Evolutionary conservation across 1,139 yeast genomes (phyloP).

Genomic region (Hyphopichia pseudoburtonii): DNA sequence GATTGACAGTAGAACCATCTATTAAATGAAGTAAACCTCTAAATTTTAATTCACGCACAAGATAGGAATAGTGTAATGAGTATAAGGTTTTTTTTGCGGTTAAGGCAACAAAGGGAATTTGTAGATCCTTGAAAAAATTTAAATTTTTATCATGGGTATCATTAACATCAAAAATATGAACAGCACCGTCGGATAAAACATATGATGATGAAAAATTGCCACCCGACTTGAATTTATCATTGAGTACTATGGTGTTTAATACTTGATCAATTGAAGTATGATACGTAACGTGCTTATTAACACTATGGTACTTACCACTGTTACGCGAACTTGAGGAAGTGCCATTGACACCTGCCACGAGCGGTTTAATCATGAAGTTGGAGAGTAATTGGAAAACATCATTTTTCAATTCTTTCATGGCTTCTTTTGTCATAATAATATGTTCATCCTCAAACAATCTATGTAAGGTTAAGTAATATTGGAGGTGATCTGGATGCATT

Average conservation of each 20-base stretch:
- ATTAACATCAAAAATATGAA: slow-evolving; percentile 51
- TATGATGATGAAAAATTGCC: neutral
- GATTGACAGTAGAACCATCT: slow-evolving; percentile 49
- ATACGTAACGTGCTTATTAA: slow-evolving; percentile 5
- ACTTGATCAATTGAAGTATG: neutral
- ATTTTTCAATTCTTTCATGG: slow-evolving; percentile 27
- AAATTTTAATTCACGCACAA: slow-evolving; percentile 69
- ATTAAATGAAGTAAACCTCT: slow-evolving; percentile 59
- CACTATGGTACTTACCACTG: slow-evolving; percentile 7
- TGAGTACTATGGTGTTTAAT: slow-evolving; percentile 1
- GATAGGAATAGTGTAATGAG: slow-evolving; percentile 66
- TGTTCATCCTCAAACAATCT: slow-evolving; percentile 19
- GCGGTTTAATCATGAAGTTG: slow-evolving; percentile 25
- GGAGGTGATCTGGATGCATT: slow-evolving; percentile 24
- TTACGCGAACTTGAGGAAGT: too few species aligned
- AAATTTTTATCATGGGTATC: slow-evolving; percentile 27
- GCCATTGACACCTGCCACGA: slow-evolving; percentile 34
- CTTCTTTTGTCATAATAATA: slow-evolving; percentile 30
- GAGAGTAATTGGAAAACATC: slow-evolving; percentile 30
- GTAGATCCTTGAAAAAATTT: slow-evolving; percentile 30
- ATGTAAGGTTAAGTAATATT: slow-evolving; percentile 33
- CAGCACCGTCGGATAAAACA: slow-evolving; percentile 57
- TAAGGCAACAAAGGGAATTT: slow-evolving; percentile 37
- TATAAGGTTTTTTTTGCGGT: slow-evolving; percentile 72
- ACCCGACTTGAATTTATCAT: neutral